Evolutionary conservation across 257 asterid genomes (phyloP).

Genomic region (Pogostemon cablin): DNA sequence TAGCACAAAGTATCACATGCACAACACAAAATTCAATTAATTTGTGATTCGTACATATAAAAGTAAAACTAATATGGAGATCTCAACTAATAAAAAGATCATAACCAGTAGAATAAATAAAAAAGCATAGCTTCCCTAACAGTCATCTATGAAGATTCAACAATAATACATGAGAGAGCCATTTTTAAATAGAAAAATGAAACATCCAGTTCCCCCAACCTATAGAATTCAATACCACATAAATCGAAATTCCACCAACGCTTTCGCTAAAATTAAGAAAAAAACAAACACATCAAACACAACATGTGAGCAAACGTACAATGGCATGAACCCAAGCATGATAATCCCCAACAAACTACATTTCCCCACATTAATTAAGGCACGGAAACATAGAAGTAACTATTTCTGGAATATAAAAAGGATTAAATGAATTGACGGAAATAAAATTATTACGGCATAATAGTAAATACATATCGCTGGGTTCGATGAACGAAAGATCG

Average conservation of each 20-base stretch:
- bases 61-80: slow-evolving; percentile 9
- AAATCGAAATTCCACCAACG: neutral
- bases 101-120: neutral
- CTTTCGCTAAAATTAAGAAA: slow-evolving; percentile 7
- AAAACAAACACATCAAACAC: neutral
- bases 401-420: neutral
- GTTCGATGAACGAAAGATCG: slow-evolving; percentile 77
- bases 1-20: slow-evolving; percentile 25
- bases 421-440: neutral
- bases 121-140: neutral
- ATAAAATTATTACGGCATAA: neutral
- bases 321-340: slow-evolving; percentile 45
- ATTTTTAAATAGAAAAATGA: neutral
- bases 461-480: slow-evolving; percentile 72
- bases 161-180: slow-evolving; percentile 4
- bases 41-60: neutral
- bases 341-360: slow-evolving; percentile 2
- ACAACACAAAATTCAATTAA: slow-evolving; percentile 17
- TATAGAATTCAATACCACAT: slow-evolving; percentile 16
- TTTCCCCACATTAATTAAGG: neutral
- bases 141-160: slow-evolving; percentile 13
- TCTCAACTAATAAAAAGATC: neutral
- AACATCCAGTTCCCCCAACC: slow-evolving; percentile 39
- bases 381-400: neutral
- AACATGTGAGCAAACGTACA: slow-evolving; percentile 25